Evolutionary conservation across 192 early-diverging fungal genomes (phyloP).

Genomic region (Coemansia sp.): DNA sequence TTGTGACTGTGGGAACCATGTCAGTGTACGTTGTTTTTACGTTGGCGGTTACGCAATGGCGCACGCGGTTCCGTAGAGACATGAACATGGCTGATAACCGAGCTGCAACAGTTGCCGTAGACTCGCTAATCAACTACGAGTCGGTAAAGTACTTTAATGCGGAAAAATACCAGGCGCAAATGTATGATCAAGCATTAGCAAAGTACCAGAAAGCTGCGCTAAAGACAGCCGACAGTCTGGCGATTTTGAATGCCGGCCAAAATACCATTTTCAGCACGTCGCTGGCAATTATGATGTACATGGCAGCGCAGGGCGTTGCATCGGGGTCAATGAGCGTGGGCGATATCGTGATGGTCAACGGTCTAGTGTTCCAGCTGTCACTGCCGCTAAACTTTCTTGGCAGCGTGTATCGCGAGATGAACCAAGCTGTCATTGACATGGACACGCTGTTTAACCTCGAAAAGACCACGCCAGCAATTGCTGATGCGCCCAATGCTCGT

Average conservation of each 20-base stretch:
- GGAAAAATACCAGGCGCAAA: conserved; percentile 84
- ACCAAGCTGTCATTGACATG: conserved; percentile 96
- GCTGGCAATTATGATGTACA: conserved; percentile 93
- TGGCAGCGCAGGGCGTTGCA: conserved; percentile 87
- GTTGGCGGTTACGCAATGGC: conserved; percentile 87
- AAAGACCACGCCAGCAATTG: conserved; percentile 56
- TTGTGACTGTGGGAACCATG: conserved; percentile 68
- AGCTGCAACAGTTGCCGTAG: conserved; percentile 90
- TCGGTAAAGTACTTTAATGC: conserved; percentile 97
- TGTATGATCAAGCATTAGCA: conserved; percentile 83
- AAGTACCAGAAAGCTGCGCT: conserved; percentile 96
- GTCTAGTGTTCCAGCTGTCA: conserved; percentile 96
- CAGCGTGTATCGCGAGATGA: conserved; percentile 94
- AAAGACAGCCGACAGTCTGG: conserved; percentile 83
- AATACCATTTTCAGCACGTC: conserved; percentile 91
- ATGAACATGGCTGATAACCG: conserved; percentile 97
- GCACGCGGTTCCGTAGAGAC: conserved; percentile 76
- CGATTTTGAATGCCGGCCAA: conserved; percentile 94
- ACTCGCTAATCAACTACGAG: conserved; percentile 97
- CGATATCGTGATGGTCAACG: conserved; percentile 98
- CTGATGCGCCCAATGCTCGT: conserved; percentile 61
- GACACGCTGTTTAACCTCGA: conserved; percentile 91
- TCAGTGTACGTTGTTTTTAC: conserved; percentile 83
- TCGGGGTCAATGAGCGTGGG: conserved; percentile 85
- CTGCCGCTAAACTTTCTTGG: conserved; percentile 98